Evolutionary conservation across 2,329 filamentous ascomycete species (phyloP).

Genomic region (Thielaviopsis cerberus): DNA sequence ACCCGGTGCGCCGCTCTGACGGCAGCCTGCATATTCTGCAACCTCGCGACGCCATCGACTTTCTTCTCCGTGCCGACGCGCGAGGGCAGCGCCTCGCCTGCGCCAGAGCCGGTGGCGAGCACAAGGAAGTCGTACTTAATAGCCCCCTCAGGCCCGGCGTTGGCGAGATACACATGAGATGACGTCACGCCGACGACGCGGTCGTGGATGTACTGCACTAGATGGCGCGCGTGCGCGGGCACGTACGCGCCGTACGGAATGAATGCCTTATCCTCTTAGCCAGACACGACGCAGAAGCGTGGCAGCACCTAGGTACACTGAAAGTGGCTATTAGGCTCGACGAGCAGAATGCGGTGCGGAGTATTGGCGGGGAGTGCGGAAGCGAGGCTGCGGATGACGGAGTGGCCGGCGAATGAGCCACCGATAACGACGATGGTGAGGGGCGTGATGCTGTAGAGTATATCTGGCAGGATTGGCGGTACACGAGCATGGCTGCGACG

Average conservation of each 20-base stretch:
- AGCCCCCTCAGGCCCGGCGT: constrained; percentile 20
- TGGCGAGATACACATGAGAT: constrained; percentile 20
- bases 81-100: constrained; percentile 27
- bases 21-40: constrained; percentile 27
- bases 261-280: constrained; percentile 38
- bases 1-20: constrained; percentile 26
- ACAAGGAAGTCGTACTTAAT: constrained; percentile 32
- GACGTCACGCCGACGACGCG: constrained; percentile 20
- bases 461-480: constrained; percentile 7
- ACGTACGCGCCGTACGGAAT: constrained; percentile 35
- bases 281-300: constrained; percentile 34
- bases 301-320: constrained; percentile 43
- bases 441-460: constrained; percentile 13
- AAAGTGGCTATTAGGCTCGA: constrained; percentile 43
- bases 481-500: constrained; percentile 4
- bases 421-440: constrained; percentile 37
- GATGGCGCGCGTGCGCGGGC: constrained; percentile 14
- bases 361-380: constrained; percentile 27
- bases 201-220: constrained; percentile 17
- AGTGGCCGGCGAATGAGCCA: constrained; percentile 38
- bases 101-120: constrained; percentile 36
- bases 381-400: constrained; percentile 29
- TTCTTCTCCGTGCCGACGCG: constrained; percentile 27
- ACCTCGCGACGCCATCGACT: constrained; percentile 22
- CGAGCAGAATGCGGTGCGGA: constrained; percentile 31